Evolutionary conservation across 116 monocot species (phyloP), one percentile per base, ranked within the genome.

Genomic region (Dioscorea cayenensis): DNA sequence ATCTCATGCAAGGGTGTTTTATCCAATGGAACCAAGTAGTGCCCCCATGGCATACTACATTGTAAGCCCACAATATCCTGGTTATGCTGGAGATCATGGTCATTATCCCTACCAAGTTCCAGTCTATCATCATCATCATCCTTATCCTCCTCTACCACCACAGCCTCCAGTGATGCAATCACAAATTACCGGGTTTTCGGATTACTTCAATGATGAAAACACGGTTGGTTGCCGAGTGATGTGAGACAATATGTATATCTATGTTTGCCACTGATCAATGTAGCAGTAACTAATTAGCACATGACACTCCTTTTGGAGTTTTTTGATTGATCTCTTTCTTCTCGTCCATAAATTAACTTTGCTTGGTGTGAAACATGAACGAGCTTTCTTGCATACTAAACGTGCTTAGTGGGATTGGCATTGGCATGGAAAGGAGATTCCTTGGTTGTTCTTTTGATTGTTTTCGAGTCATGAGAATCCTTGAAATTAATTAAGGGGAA

Each of bases 141-240:
- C 6, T 55, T 16, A 8, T 55, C 14, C 55, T 55, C 55, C 18
- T 16, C n/a, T 19, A 5, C 55, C 55, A 55, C 14, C 55, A 5
- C 55, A 28, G 17, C 68, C 48, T 19, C 60, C 61, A 6, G 73
- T 60, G 19, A 29, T 50, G 64, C 81, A 72, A 18, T 20, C 73
- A 35, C 70, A 70, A 6, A 37, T 72, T 17, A 61, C 76, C 3
- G 73, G 76, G 5, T 36, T 87, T 29, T 66, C 64, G 3, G 84
- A 87, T 52, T 87, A 79, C 81, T 87, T 87, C 87, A 79, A 81
- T 55, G 87, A 87, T 11, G 87, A 87, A 14, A 87, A 87, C 64
- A 79, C 87, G 0, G 84, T 51, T 21, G 84, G 87, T 19, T 87
- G 87, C 27, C 28, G n/a, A 23, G 71, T 87, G 14, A 87, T 87